Evolutionary conservation across 139 green algal genomes (phyloP), one percentile per base, ranked within the genome.

Genomic region (Limnomonas spitsbergensis): DNA sequence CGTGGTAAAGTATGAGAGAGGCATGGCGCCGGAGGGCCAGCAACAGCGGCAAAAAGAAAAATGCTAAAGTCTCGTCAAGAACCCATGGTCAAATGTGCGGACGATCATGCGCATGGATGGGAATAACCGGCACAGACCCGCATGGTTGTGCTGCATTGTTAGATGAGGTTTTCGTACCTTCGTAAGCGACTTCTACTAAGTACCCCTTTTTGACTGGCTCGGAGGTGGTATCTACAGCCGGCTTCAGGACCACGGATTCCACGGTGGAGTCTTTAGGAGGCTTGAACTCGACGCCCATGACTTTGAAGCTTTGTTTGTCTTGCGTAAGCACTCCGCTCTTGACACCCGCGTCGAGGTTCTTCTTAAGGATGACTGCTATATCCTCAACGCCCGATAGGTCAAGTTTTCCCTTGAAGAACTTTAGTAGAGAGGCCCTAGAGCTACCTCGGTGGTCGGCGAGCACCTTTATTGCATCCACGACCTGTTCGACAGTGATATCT

Each of bases 291-390:
- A 61, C 47, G 14, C 47, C 47, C 20, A 29, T 61, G 20, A 61
- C 47, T 61, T 61, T 61, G 47, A 61, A 61, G 47, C 47, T 61
- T 61, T 61, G 47, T 61, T 61, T 61, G 47, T 61, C 47, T 20
- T 61, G 47, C 14, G 47, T 61, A 61, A 61, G 47, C 14, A 61
- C 20, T 14, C 47, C 47, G 20, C 47, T 61, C 20, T 61, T 61
- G 47, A 61, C 47, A 14, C 47, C 47, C 14, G 47, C 47, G 20
- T 61, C 47, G 14, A 61, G 47, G 20, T 14, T 20, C 47, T 61
- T 61, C 47, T 61, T 61, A 29, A 61, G 47, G 47, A 20, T 14
- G 14, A 61, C 47, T 29, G 47, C 20, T 14, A 61, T 14, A 20
- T 61, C 47, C 47, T 61, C 47, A 14, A 61, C 47, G 47, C 47